Percentiles rank a stretch among this genome's conserved stretches.
phyloP scores from a whole-genome alignment of 1,284 basidiomycete genomes.

The Pterula multifida region DNA sequence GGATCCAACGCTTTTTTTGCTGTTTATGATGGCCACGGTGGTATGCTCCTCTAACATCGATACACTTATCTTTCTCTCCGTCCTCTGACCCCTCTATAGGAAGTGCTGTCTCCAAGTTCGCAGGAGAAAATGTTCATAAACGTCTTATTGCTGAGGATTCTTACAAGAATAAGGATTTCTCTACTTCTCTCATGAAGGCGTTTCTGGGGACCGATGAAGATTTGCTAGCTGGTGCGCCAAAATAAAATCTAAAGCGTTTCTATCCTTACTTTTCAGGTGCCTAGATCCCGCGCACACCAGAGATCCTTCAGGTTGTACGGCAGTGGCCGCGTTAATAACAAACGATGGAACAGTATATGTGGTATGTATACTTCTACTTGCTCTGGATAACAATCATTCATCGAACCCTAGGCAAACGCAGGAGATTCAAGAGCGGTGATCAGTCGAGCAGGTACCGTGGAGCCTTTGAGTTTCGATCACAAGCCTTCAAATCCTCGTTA shows the following conservation, averaged over 20 bases:
- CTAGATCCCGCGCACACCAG: conserved; percentile 77
- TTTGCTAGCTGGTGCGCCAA: conserved; percentile 63
- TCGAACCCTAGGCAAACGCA: conserved; percentile 72
- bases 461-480: conserved; percentile 89
- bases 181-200: conserved; percentile 73
- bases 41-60: conserved; percentile 31
- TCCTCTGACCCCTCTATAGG: conserved; percentile 34
- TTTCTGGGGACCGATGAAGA: conserved; percentile 96
- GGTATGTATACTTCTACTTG: conserved; percentile 29
- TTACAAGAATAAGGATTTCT: conserved; percentile 64
- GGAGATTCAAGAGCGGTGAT: conserved; percentile 96
- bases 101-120: conserved; percentile 80
- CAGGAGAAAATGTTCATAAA: conserved; percentile 82
- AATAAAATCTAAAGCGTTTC: not conserved
- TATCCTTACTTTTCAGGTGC: not conserved
- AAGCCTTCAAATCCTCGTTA: conserved; percentile 84
- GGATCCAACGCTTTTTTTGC: conserved; percentile 79
- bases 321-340: conserved; percentile 81
- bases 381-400: conserved; percentile 4
- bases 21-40: conserved; percentile 98
- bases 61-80: conserved; percentile 8
- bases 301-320: conserved; percentile 96
- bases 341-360: conserved; percentile 71
- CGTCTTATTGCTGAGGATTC: conserved; percentile 65
- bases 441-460: conserved; percentile 73